Conservation (phyloP, 768 basidiomycete species). For the Pleurotus giganteus region DNA sequence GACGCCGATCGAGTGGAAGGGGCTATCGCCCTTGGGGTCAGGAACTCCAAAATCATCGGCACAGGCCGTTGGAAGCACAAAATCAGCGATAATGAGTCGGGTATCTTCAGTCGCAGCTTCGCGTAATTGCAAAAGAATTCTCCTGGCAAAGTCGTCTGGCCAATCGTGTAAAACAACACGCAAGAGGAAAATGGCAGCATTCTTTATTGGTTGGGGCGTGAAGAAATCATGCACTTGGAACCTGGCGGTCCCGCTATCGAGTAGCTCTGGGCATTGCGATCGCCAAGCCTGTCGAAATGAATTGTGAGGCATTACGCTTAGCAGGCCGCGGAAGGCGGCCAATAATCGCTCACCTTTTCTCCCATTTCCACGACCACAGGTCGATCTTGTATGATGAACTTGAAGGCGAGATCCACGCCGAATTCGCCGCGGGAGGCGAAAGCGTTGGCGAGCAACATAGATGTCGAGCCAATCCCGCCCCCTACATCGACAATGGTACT, state of each 20-base stretch:
- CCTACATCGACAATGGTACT: constrained; percentile 56
- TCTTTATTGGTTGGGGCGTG: constrained; percentile 50
- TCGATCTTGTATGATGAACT: constrained; percentile 52
- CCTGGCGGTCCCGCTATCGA: constrained; percentile 48
- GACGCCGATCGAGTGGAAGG: not conserved
- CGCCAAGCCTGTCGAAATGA: constrained; percentile 47
- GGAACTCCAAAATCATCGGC: constrained; percentile 40
- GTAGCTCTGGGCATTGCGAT: constrained; percentile 53
- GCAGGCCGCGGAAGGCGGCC: not conserved
- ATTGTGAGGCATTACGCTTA: not conserved
- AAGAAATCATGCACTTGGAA: constrained; percentile 80
- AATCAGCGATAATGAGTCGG: constrained; percentile 68
- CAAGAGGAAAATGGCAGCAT: constrained; percentile 65
- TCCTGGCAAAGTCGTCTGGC: constrained; percentile 58
- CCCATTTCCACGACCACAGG: constrained; percentile 48
- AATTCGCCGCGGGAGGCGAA: constrained; percentile 18
- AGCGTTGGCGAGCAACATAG: constrained; percentile 35
- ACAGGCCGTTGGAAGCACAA: constrained; percentile 68
- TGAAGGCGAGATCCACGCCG: constrained; percentile 22
- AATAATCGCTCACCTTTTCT: constrained; percentile 16
- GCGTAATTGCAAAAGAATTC: constrained; percentile 42
- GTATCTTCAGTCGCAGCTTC: constrained; percentile 50
- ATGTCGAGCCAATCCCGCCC: constrained; percentile 52
- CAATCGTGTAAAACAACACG: constrained; percentile 78
- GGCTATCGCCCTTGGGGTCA: not conserved